phyloP scores from a whole-genome alignment of 116 monocot genomes.

The Posidonia oceanica region DNA sequence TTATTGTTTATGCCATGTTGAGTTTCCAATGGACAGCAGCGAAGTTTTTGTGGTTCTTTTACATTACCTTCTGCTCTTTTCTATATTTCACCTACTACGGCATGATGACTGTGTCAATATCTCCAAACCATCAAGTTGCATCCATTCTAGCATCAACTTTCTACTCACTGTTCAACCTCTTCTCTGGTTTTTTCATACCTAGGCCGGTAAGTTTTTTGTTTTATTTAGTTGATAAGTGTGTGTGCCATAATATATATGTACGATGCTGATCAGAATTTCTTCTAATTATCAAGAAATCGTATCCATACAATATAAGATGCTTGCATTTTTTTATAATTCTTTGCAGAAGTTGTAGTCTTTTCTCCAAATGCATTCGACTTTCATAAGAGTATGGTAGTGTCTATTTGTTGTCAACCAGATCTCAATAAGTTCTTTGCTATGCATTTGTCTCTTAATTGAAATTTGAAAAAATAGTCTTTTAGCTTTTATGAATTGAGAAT shows the following conservation, averaged over 20 bases:
- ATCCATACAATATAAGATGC: too few species aligned
- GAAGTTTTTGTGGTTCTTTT: conserved; percentile 73
- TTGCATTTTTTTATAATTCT: too few species aligned
- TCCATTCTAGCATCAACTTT: conserved; percentile 38
- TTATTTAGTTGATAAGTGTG: neutral
- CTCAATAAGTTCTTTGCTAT: too few species aligned
- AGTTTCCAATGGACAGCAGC: conserved; percentile 54
- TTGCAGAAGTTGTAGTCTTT: too few species aligned
- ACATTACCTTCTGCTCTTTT: conserved; percentile 45
- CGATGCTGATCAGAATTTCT: too few species aligned
- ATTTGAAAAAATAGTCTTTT: too few species aligned
- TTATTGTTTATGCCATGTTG: conserved; percentile 57
- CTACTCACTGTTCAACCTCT: conserved; percentile 63
- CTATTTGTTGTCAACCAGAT: too few species aligned
- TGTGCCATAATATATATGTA: too few species aligned
- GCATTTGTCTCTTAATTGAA: too few species aligned
- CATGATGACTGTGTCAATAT: conserved; percentile 59
- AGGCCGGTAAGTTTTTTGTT: conserved; percentile 41
- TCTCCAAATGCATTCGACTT: too few species aligned
- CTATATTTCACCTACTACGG: conserved; percentile 29
- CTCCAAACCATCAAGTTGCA: conserved; percentile 59
- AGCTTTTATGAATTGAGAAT: too few species aligned
- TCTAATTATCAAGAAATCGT: neutral
- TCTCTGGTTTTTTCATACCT: conserved; percentile 81
- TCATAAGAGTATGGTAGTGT: too few species aligned